Percentiles rank a stretch among this genome's conserved stretches.
phyloP scores from a whole-genome alignment of 1,284 basidiomycete species.

The Retiboletus flavoniger region DNA sequence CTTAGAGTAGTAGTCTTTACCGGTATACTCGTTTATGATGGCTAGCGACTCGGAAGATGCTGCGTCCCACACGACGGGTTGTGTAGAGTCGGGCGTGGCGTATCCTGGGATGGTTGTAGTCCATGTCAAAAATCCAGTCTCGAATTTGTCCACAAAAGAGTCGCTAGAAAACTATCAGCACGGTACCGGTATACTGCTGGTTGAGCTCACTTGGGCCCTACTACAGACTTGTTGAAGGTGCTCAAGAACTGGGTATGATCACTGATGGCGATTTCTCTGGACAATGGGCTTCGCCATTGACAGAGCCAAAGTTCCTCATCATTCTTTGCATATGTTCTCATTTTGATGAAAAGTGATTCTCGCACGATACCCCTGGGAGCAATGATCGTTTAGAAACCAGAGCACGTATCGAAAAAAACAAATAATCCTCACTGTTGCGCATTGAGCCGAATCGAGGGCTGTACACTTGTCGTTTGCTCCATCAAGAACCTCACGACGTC shows the following conservation, averaged over 20 bases:
- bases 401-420: conserved; percentile 14
- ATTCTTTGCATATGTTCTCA: conserved; percentile 75
- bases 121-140: conserved; percentile 89
- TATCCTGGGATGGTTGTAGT: conserved; percentile 72
- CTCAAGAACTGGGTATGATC: conserved; percentile 50
- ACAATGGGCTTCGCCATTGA: conserved; percentile 77
- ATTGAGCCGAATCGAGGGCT: conserved; percentile 74
- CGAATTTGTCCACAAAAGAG: conserved; percentile 74
- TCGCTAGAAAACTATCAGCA: conserved; percentile 35
- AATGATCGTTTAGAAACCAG: conserved; percentile 14
- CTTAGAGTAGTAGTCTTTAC: conserved; percentile 60
- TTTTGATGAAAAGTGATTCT: conserved; percentile 77
- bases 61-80: conserved; percentile 64
- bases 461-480: conserved; percentile 70
- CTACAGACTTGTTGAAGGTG: conserved; percentile 43
- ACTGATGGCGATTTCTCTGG: conserved; percentile 51
- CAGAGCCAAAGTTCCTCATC: conserved; percentile 77
- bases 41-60: conserved; percentile 60
- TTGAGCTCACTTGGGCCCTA: conserved; percentile 29
- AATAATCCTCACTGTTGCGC: conserved; percentile 59
- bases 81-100: conserved; percentile 38
- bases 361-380: conserved; percentile 66
- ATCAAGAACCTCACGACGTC: conserved; percentile 71
- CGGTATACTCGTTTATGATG: conserved; percentile 52
- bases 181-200: background rate